These are phyloP conservation scores for Boletus rubropictus DNA, from an alignment of 768 basidiomycete species.

Conservation along the genomic window DNA sequence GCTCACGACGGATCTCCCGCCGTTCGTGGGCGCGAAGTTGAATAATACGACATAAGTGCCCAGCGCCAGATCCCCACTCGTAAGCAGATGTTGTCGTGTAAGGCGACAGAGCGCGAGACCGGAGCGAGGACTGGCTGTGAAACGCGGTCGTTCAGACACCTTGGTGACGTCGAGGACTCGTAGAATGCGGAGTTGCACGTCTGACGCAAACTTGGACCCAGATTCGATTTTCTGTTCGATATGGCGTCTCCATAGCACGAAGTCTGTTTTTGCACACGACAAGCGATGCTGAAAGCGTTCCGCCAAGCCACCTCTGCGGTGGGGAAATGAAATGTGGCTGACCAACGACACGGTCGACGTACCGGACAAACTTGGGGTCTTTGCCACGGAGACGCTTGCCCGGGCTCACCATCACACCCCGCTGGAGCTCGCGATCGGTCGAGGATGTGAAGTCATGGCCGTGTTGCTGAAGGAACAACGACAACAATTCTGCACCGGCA, in stretches of 20 bases:
- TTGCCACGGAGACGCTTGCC: conserved; percentile 44
- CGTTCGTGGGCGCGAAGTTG: conserved; percentile 29
- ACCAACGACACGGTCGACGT: conserved; percentile 12
- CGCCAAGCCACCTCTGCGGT: conserved; percentile 51
- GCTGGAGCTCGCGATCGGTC: conserved; percentile 35
- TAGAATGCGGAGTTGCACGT: conserved; percentile 42
- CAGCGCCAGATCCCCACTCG: conserved; percentile 14
- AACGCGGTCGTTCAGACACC: conserved; percentile 25
- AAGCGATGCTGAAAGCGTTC: conserved; percentile 42
- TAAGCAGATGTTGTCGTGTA: conserved; percentile 15
- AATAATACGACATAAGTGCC: conserved; percentile 35
- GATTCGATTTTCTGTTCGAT: conserved; percentile 34
- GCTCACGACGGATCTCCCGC: conserved; percentile 25
- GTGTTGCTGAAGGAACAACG: conserved; percentile 48
- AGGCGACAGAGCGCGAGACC: conserved; percentile 43
- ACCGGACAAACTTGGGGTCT: conserved; percentile 46
- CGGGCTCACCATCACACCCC: conserved; percentile 57
- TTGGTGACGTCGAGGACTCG: conserved; percentile 36
- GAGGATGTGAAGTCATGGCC: conserved; percentile 32
- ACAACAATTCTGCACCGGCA: conserved; percentile 45
- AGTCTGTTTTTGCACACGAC: conserved; percentile 40
- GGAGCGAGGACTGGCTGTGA: conserved; percentile 24
- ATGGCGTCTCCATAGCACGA: conserved; percentile 50
- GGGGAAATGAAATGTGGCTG: background rate
- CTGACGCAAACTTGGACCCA: conserved; percentile 28